A percentile compares a stretch with the other conserved stretches of the same genome.
These are phyloP conservation scores for Phaseolus coccineus DNA, from an alignment of 331 rosid species.

Conservation along the genomic window DNA sequence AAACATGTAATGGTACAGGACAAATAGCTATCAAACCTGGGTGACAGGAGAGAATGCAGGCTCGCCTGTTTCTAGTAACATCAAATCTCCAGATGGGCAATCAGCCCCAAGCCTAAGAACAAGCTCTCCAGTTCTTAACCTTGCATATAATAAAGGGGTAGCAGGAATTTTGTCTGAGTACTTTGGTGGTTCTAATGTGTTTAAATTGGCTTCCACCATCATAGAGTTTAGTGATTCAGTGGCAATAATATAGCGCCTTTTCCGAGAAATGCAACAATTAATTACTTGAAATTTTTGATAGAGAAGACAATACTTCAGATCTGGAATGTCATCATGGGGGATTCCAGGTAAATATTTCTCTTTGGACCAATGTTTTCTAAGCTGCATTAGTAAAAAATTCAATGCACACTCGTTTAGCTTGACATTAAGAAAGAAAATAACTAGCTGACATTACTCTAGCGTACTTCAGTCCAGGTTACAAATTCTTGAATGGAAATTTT, in stretches of 20 bases:
- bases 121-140: slow-evolving; percentile 73
- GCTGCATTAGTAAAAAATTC: slow-evolving; percentile 57
- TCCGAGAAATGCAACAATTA: slow-evolving; percentile 92
- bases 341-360: slow-evolving; percentile 74
- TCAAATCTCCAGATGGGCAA: slow-evolving; percentile 61
- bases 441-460: slow-evolving; percentile 12
- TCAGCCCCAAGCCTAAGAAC: slow-evolving; percentile 89
- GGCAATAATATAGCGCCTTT: slow-evolving; percentile 72
- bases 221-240: slow-evolving; percentile 67
- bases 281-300: slow-evolving; percentile 88
- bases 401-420: slow-evolving; percentile 35
- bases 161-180: slow-evolving; percentile 45
- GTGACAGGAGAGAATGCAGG: slow-evolving; percentile 84
- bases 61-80: slow-evolving; percentile 93
- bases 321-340: slow-evolving; percentile 84
- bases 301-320: slow-evolving; percentile 85
- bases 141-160: slow-evolving; percentile 69
- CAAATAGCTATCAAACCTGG: slow-evolving; percentile 70
- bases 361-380: slow-evolving; percentile 82
- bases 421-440: slow-evolving; percentile 36
- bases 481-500: slow-evolving; percentile 31
- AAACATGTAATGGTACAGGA: slow-evolving; percentile 18
- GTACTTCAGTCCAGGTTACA: slow-evolving; percentile 30
- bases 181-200: slow-evolving; percentile 46
- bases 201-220: slow-evolving; percentile 64